These are phyloP conservation scores for Breynia disticha DNA, from an alignment of 441 rosid genomes.

Conservation along the genomic window DNA sequence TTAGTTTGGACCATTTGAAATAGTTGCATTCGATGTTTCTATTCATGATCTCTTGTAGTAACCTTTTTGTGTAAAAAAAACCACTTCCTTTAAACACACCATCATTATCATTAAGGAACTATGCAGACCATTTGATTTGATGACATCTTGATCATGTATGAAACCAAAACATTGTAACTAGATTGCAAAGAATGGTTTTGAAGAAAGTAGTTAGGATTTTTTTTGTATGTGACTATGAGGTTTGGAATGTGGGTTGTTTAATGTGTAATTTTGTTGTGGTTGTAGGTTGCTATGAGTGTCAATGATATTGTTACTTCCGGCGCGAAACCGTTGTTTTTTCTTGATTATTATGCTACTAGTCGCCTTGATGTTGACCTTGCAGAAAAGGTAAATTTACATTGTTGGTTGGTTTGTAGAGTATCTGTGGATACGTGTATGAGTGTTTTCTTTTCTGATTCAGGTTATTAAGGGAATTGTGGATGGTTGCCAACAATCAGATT, in stretches of 20 bases:
- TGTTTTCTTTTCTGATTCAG: slow-evolving; percentile 22
- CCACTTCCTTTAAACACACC: too few relatives aligned
- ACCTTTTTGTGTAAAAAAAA: too few relatives aligned
- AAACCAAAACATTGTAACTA: slow-evolving; percentile 1
- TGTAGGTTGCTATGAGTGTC: slow-evolving; percentile 93
- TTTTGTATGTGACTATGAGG: too few relatives aligned
- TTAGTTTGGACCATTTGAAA: too few relatives aligned
- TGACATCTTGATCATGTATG: too few relatives aligned
- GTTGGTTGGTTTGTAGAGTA: neutral
- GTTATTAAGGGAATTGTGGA: slow-evolving; percentile 89
- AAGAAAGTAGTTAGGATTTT: too few relatives aligned
- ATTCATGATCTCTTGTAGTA: too few relatives aligned
- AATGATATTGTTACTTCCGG: slow-evolving; percentile 94
- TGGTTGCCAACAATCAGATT: slow-evolving; percentile 77
- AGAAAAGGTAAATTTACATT: slow-evolving; percentile 49
- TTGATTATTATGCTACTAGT: slow-evolving; percentile 90
- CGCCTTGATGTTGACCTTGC: slow-evolving; percentile 92
- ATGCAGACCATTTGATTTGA: too few relatives aligned
- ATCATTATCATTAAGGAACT: too few relatives aligned
- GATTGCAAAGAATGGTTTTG: slow-evolving; percentile 12
- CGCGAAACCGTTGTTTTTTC: slow-evolving; percentile 85
- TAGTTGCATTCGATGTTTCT: too few relatives aligned
- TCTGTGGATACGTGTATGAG: neutral
- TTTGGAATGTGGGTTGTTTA: too few relatives aligned
- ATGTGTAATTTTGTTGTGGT: neutral